These are phyloP conservation scores for Dictyophora rubrovolvata DNA, from an alignment of 768 basidiomycete species.

Conservation along the genomic window DNA sequence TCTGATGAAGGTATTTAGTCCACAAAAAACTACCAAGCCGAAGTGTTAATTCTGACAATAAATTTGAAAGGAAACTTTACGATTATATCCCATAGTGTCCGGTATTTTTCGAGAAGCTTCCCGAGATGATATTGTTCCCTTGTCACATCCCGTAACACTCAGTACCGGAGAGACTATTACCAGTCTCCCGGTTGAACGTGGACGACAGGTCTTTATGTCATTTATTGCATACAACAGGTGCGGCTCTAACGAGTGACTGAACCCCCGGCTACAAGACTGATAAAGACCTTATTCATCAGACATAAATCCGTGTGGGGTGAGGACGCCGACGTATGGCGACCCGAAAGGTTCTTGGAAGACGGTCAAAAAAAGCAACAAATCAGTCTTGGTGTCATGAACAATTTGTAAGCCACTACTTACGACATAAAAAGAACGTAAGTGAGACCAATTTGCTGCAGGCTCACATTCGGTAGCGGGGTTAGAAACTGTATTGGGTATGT, in stretches of 20 bases:
- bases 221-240: slow-evolving; percentile 24
- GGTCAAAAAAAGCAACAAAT: slow-evolving; percentile 12
- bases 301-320: background rate
- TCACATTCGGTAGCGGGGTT: slow-evolving; percentile 2
- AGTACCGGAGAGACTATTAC: slow-evolving; percentile 15
- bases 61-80: slow-evolving; percentile 18
- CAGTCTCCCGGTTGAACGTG: slow-evolving; percentile 15
- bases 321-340: background rate
- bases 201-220: slow-evolving; percentile 12
- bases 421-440: background rate
- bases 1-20: background rate
- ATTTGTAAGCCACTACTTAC: background rate
- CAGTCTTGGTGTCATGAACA: slow-evolving; percentile 3
- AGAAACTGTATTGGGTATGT: slow-evolving; percentile 7
- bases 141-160: slow-evolving; percentile 21
- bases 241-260: background rate
- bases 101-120: slow-evolving; percentile 17
- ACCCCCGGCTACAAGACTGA: background rate
- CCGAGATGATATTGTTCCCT: slow-evolving; percentile 24
- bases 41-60: background rate
- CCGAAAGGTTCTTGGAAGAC: slow-evolving; percentile 1
- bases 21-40: too few species aligned
- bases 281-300: background rate
- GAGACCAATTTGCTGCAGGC: background rate
- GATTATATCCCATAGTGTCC: slow-evolving; percentile 25